These are phyloP conservation scores for Sclerotiophoma versabilis DNA, from an alignment of 2,329 filamentous ascomycete species.

Conservation along the genomic window DNA sequence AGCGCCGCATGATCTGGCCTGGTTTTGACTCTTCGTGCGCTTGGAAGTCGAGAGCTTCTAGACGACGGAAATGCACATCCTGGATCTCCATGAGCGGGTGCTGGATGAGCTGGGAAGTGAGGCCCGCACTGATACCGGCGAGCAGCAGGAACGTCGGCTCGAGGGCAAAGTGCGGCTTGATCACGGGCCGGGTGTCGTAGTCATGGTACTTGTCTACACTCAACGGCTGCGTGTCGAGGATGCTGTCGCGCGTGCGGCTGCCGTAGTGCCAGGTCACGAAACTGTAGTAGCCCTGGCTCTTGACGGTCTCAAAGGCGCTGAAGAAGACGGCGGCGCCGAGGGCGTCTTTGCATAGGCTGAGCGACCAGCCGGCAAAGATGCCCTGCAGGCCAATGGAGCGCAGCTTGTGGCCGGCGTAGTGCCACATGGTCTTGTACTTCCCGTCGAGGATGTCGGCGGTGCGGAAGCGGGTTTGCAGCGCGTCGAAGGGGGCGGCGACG, in stretches of 20 bases:
- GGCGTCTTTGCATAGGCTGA: slow-evolving; percentile 74
- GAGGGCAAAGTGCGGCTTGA: slow-evolving; percentile 76
- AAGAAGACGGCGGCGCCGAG: slow-evolving; percentile 77
- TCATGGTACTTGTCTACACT: slow-evolving; percentile 25
- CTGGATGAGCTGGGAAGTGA: slow-evolving; percentile 72
- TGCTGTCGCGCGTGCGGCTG: slow-evolving; percentile 44
- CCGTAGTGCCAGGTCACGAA: slow-evolving; percentile 75
- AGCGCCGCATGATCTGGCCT: slow-evolving; percentile 61
- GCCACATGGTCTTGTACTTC: slow-evolving; percentile 73
- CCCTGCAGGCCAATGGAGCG: slow-evolving; percentile 75
- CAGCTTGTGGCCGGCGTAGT: slow-evolving; percentile 71
- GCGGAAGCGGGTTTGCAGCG: slow-evolving; percentile 76
- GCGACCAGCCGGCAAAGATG: slow-evolving; percentile 75
- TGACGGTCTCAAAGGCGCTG: slow-evolving; percentile 76
- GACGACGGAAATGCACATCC: slow-evolving; percentile 73
- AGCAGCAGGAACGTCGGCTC: slow-evolving; percentile 75
- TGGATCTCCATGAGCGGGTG: slow-evolving; percentile 76
- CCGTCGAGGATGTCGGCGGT: slow-evolving; percentile 66
- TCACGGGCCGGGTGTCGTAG: slow-evolving; percentile 56
- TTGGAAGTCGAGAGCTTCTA: slow-evolving; percentile 73
- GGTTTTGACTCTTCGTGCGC: slow-evolving; percentile 49
- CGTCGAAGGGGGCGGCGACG: slow-evolving; percentile 76
- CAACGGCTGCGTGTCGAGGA: slow-evolving; percentile 15
- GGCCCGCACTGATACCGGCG: slow-evolving; percentile 72
- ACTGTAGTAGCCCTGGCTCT: slow-evolving; percentile 74